Conservation (phyloP, 371 early-diverging fungal genomes). For the Zancudomyces culisetae region DNA sequence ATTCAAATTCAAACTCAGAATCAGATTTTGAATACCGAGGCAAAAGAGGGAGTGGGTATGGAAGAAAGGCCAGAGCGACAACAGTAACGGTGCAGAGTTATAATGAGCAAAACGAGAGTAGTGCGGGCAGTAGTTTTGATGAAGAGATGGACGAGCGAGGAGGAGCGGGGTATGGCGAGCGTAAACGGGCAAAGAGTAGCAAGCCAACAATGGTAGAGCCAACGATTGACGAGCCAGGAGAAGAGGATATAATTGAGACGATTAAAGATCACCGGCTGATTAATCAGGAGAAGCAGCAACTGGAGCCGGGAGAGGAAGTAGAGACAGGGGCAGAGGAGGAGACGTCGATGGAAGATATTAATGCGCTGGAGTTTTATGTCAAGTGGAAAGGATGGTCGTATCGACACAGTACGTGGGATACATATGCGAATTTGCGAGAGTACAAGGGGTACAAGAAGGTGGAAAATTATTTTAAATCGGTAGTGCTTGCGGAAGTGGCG, state of each 20-base stretch:
- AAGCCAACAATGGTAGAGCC: conserved; percentile 9
- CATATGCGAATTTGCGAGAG: conserved; percentile 32
- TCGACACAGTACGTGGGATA: conserved; percentile 84
- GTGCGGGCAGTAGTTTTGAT: conserved; percentile 8
- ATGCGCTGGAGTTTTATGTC: conserved; percentile 59
- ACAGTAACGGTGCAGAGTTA: conserved; percentile 2
- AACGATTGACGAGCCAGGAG: conserved; percentile 23
- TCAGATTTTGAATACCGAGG: not conserved
- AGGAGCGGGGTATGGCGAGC: no score
- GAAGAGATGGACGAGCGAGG: conserved; percentile 9
- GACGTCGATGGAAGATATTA: conserved; percentile 27
- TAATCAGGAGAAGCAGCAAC: no score
- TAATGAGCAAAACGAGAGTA: conserved; percentile 6
- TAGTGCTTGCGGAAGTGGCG: conserved; percentile 36
- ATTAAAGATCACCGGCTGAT: conserved; percentile 23
- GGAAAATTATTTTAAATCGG: conserved; percentile 61
- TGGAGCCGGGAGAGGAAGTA: no score
- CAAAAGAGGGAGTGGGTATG: not conserved
- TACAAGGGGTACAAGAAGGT: conserved; percentile 78
- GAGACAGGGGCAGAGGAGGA: conserved; percentile 26
- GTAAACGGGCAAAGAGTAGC: conserved; percentile 11
- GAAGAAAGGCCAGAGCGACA: not conserved
- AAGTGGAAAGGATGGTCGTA: conserved; percentile 89
- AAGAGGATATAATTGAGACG: conserved; percentile 23
- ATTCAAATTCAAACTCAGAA: no score